Evolutionary conservation across 306 rosid genomes (phyloP), one percentile per base, ranked within the genome.

Genomic region (Abrus pulchellus): DNA sequence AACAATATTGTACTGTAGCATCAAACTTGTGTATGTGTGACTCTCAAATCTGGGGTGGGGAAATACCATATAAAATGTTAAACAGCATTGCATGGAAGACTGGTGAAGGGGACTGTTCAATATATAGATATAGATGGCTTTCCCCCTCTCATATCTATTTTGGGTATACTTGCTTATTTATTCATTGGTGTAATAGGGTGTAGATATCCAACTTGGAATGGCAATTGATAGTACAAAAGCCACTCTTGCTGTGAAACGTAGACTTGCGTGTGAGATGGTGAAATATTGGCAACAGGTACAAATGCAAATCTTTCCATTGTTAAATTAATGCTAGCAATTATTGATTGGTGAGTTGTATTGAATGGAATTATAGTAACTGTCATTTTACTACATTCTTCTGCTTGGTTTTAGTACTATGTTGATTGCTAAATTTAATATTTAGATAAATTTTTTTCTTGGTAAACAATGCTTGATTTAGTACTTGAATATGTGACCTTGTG

Each of bases 181-280:
- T 81, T 73, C 29, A 67, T 55, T 81, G 49, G 49, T 80, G 41
- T 82, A 60, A 75, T 56, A 92, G 98, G 94, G 98, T 85, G 97
- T 90, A 57, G 98, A 91, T 89, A 91, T 92, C 83, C 98, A 94
- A 90, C 95, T 94, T 83, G 98, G 98, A 81, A 84, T 92, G 84
- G 97, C 98, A 67, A 92, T 94, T 72, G 97, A 94, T 82, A 92
- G 97, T 84, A 80, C 97, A 64, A 94, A 94, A 86, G 98, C 98
- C 69, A 94, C 98, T 81, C 98, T 94, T 69, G 98, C 97, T n/a
- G 98, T 94, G 81, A 94, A 94, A 90, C 93, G 98, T 77, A 91
- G 98, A 83, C 98, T 94, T 89, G 94, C 98, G 60, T 92, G 97
- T 82, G 98, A 94, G 93, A 94, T 94, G 97, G 97, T 91, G 67